Evolutionary conservation across 140 eudicot species (phyloP).

Genomic region (Flaveria floridana): DNA sequence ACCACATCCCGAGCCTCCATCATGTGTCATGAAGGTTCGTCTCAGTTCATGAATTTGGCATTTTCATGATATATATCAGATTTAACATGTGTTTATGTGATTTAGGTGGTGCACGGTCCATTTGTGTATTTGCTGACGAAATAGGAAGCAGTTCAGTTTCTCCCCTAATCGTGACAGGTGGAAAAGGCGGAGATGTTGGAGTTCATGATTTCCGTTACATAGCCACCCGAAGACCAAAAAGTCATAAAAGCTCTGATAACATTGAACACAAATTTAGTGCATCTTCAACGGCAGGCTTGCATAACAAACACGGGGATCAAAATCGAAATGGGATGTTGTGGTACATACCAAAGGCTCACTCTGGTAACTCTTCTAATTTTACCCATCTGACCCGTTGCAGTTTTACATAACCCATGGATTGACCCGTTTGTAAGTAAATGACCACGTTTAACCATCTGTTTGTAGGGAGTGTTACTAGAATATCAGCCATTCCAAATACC

Average conservation of each 20-base stretch:
- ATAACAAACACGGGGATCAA: conserved; percentile 83
- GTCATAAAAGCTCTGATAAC: conserved; percentile 51
- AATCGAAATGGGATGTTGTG: conserved; percentile 96
- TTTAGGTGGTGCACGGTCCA: conserved; percentile 88
- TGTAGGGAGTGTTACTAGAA: conserved; percentile 84
- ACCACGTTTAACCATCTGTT: background rate
- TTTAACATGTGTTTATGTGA: background rate
- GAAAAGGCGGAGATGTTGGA: conserved; percentile 94
- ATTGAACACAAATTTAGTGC: conserved; percentile 53
- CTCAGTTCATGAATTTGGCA: background rate
- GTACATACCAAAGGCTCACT: conserved; percentile 94
- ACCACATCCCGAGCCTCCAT: conserved; percentile 91
- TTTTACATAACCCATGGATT: background rate
- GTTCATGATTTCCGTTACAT: conserved; percentile 98
- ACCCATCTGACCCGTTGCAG: background rate
- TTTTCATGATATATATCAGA: conserved; percentile 5
- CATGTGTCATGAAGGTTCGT: conserved; percentile 98
- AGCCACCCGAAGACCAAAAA: conserved; percentile 87
- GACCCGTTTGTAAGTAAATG: background rate
- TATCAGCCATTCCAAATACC: conserved; percentile 81
- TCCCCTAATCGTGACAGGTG: conserved; percentile 96
- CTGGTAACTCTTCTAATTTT: background rate
- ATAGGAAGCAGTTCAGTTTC: conserved; percentile 89
- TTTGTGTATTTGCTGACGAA: conserved; percentile 79
- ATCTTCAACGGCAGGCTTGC: conserved; percentile 62